Base-by-base conservation (phyloP, 176 grass and related monocot genomes). In the bread wheat (Triticum aestivum) region DNA sequence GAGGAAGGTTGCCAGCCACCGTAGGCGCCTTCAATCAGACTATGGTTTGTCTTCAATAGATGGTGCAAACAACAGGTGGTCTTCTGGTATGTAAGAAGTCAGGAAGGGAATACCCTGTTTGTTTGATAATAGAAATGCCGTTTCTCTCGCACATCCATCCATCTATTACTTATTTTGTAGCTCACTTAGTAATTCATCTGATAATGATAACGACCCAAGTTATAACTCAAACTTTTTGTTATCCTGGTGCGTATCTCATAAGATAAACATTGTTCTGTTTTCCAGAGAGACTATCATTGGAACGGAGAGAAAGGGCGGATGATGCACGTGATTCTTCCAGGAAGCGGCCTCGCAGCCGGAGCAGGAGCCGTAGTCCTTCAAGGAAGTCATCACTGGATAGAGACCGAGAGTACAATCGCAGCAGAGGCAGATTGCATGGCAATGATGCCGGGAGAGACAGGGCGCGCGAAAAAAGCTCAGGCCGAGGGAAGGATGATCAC, bases 11-110 rank as follows among this genome's bases (percentile, higher is more conserved):
- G 85, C 89, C 5, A 77, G 77, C 76, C 85, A 99, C 61, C 90
- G 92, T 21, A 94, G 75, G 77, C 89, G 81, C 59, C 94, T 99
- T 85, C 90, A 96, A 80, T 94, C 83, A 63, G 97, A 99, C 74
- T 93, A 89, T 89, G 92, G 93, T 26, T 85, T 98, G 47, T 93
- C 92, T 80, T 90, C 88, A 61, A 85, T 77, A 89, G 90, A 94
- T 85, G 94, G 83, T 86, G 86, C 84, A 67, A 99, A 76, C 63
- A 94, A 65, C 81, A 94, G 17, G n/a, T 47, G n/a, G 33, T 89
- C 89, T 79, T 89, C 90, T 74, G 97, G 97, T 99, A 96, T 89
- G 89, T 74, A 41, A 39, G 15, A 69, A 85, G 54, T 30, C 27
- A 77, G 42, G 54, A 81, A 78, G 18, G 32, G 77, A 18, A 14